Evolutionary conservation across 495 filamentous ascomycete species (phyloP).

Genomic region (Rhypophila decipiens): DNA sequence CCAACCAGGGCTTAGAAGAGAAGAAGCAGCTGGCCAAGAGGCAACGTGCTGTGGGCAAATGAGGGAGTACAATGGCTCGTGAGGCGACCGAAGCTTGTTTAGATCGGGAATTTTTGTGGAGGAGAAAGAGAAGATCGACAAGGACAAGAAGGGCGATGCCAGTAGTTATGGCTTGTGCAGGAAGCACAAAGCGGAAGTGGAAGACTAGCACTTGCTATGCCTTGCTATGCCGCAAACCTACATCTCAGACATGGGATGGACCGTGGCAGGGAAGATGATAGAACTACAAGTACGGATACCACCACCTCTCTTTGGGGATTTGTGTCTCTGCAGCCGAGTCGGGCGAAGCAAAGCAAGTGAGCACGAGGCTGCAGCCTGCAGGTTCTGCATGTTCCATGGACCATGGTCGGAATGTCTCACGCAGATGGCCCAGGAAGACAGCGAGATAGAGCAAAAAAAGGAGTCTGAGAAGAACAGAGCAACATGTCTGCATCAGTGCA

Average conservation of each 20-base stretch:
- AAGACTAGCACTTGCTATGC: slow-evolving; percentile 1
- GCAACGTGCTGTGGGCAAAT: background rate
- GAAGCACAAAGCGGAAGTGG: background rate
- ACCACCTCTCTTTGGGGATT: background rate
- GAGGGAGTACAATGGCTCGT: background rate
- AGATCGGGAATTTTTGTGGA: background rate
- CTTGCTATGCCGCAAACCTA: background rate
- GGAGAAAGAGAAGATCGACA: slow-evolving; percentile 1
- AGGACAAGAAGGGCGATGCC: slow-evolving; percentile 3
- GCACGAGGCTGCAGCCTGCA: slow-evolving; percentile 19
- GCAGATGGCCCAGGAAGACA: slow-evolving; percentile 3
- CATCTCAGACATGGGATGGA: slow-evolving; percentile 2
- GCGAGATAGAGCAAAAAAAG: background rate
- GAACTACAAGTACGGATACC: no score
- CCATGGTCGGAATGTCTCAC: slow-evolving; percentile 8
- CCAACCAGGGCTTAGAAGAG: background rate
- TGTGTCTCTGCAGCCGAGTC: slow-evolving; percentile 9
- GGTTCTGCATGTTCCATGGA: background rate
- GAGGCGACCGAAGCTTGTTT: slow-evolving; percentile 1
- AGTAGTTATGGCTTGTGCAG: slow-evolving; percentile 7
- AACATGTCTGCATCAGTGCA: background rate
- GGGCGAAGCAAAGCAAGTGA: slow-evolving; percentile 16
- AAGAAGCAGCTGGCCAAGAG: background rate
- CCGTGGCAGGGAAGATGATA: background rate
- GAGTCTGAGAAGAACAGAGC: background rate